Evolutionary conservation across 1,284 basidiomycete genomes (phyloP), one percentile per base, ranked within the genome.

Genomic region (Ceratobasidium sp.): DNA sequence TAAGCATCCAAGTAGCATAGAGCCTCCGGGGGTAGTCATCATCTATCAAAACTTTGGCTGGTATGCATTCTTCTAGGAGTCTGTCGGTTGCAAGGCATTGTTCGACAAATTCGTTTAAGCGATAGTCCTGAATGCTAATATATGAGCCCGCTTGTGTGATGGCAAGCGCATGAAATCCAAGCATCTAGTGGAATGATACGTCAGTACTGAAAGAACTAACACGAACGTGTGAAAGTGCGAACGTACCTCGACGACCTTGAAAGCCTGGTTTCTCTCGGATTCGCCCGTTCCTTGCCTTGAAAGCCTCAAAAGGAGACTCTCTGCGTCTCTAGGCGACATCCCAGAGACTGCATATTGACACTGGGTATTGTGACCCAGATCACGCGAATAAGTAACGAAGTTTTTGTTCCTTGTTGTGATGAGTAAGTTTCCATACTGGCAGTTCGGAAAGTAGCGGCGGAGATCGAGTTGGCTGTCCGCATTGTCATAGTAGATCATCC

Each of bases 391-490:
- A 2, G 18, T 7, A 9, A 49, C 46, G 46, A 49, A 9, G 3
- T 49, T 49, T 49, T 49, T 49, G 28, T 72, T 64, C 5, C 77
- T 42, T n/a, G 77, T 78, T 1, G 77, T 78, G 58, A 78, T 73
- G 1, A 64, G 49, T 12, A 78, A 39, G 39, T 46, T 42, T 0
- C 77, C 77, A 56, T 78, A 69, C 4, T 40, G 15, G 28, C 68
- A 71, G 10, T 15, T 13, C 1, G 77, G 77, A 20, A 78, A 28
- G 15, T 64, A 75, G 5, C 33, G 60, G 7, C 33, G 55, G 0
- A 78, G 61, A 20, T 63, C 40, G 9, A 78, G 26, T 5, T 60
- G 53, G 20, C 46, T 56, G 26, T 64, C 61, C 2, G 46, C 42
- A 28, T 76, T 66, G 39, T 76, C 39, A 20, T 39, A 76, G 1